Conservation (phyloP, 78 protist genomes). For the Guillardia theta region DNA sequence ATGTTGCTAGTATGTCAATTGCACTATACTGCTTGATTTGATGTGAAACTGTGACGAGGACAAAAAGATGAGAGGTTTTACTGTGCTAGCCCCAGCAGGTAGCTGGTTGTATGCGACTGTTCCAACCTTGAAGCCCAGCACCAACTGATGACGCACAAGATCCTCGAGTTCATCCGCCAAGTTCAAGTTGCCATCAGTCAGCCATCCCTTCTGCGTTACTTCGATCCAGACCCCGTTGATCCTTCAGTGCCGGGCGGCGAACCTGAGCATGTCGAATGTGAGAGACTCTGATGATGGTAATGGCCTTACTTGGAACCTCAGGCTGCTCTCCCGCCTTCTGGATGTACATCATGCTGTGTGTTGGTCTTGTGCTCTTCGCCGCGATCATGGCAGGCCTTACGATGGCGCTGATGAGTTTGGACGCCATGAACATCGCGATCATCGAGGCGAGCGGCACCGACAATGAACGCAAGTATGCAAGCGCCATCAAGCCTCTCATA, state of each 20-base stretch:
- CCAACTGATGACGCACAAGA: background rate
- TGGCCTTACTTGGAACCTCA: background rate
- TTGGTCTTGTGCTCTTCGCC: background rate
- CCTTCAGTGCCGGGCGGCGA: background rate
- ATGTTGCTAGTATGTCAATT: too few species aligned
- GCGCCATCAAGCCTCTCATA: background rate
- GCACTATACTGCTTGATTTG: too few species aligned
- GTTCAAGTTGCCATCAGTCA: background rate
- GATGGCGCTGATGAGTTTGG: background rate
- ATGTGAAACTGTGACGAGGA: too few species aligned
- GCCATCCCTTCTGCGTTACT: background rate
- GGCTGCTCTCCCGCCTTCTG: background rate
- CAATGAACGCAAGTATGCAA: background rate
- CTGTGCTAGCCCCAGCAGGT: too few species aligned
- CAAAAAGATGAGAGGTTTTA: too few species aligned
- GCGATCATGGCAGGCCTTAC: constrained; percentile 11
- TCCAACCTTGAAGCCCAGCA: too few species aligned
- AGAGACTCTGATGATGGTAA: background rate
- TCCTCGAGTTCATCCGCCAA: background rate
- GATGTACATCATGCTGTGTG: background rate
- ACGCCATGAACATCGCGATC: background rate
- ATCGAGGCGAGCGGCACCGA: constrained; percentile 19
- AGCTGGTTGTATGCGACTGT: too few species aligned
- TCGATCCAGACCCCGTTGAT: background rate
- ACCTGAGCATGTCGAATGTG: background rate